A percentile compares a stretch with the other conserved stretches of the same genome.
Evolutionary conservation across 495 filamentous ascomycete species (phyloP).

Genomic region (Viridothelium virens): DNA sequence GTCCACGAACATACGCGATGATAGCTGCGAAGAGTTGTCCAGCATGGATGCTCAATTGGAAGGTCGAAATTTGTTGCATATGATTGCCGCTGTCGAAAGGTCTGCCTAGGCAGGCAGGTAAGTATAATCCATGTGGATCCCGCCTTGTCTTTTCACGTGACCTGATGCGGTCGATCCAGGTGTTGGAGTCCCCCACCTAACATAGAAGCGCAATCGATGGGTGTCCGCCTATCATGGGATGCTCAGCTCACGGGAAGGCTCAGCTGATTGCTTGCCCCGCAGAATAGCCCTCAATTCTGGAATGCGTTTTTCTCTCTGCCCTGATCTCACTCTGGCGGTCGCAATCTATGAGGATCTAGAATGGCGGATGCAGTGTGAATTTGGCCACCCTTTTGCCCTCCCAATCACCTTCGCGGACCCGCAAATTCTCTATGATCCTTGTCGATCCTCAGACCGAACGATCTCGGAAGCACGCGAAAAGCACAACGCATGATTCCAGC

Average conservation of each 20-base stretch:
- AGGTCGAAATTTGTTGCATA: neutral
- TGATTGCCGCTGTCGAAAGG: neutral
- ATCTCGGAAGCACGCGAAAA: neutral
- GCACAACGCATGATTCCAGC: neutral
- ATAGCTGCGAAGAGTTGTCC: neutral
- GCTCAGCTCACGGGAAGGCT: neutral
- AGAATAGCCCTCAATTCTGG: neutral
- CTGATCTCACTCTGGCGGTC: too few species aligned
- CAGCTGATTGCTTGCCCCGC: constrained; percentile 2
- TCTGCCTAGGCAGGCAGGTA: neutral
- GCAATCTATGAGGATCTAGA: too few species aligned
- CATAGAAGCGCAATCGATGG: neutral
- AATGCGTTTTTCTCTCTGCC: neutral
- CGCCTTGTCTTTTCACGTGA: constrained; percentile 1
- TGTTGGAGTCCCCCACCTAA: neutral
- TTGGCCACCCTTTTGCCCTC: neutral
- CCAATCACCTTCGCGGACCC: neutral
- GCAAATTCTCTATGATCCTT: neutral
- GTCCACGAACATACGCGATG: neutral
- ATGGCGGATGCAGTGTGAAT: too few species aligned
- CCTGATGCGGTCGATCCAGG: neutral
- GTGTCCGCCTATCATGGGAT: neutral
- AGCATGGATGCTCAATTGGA: neutral
- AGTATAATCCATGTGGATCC: neutral
- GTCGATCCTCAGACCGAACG: constrained; percentile 3